Base-by-base conservation (phyloP, 257 asterid species). In the Verbascum thapsus region DNA sequence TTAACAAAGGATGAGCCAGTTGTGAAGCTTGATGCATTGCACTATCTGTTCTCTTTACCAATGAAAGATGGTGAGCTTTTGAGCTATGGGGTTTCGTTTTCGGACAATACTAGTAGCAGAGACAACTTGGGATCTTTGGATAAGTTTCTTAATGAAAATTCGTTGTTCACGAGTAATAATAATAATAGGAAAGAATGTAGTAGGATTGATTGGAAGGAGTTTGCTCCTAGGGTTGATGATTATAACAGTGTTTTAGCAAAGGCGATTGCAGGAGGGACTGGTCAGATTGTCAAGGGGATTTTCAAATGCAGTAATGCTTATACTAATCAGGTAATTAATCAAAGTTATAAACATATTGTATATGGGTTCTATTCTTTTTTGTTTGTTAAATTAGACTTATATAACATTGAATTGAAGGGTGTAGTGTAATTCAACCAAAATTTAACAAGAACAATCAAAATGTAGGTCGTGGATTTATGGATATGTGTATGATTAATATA, bases 181-280 rank as follows among this genome's bases (percentile, higher is more conserved):
- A 9, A 38, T 45, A 38, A 5, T 18, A 35, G 72, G 34, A 6
- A 16, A 67, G 56, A 74, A 58, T 55, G 66, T 44, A 6, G 72
- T n/a, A n/a, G 67, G 39, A 67, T 85, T 9, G 59, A 87, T 8
- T 90, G 96, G 97, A 83, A 80, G 58, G 91, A 85, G 56, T 90
- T 87, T 66, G 91, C 95, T 0, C 95, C 97, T 4, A 82, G 78
- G 43, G 78, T 90, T 34, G 91, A 85, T 6, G 79, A 71, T 49
- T 90, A 90, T 52, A 90, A 90, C 47, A 72, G 56, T 22, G 81
- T 76, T 13, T 65, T 90, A 82, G 95, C 85, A 0, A 90, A 78
- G 77, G 97, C 97, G 1, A 90, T 90, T 48, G 95, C 96, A 0
- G 85, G 83, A 37, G 97, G 97, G 17, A 90, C 95, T 0, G 97